Percentiles rank a stretch among this genome's conserved stretches.
Evolutionary conservation across 2,329 filamentous ascomycete species (phyloP).

Genomic region (Phyllosticta citribraziliensis): DNA sequence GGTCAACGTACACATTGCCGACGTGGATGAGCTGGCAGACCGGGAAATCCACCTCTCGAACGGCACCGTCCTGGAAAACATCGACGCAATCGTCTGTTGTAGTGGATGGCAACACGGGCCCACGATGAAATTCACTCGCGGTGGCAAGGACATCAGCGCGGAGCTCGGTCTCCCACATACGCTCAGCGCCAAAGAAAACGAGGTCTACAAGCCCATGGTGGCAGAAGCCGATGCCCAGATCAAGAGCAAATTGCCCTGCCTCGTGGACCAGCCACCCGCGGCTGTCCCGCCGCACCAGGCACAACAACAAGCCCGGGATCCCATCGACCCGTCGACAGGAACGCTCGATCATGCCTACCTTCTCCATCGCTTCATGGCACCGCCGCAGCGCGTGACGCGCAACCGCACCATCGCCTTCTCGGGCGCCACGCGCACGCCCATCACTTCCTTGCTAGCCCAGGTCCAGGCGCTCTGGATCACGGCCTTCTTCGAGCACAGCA

Average conservation of each 20-base stretch:
- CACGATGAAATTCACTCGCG: conserved; percentile 37
- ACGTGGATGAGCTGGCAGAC: conserved; percentile 40
- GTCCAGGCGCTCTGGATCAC: conserved; percentile 39
- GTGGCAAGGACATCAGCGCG: conserved; percentile 1
- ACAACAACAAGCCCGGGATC: not conserved
- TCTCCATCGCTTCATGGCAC: conserved; percentile 35
- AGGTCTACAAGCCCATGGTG: conserved; percentile 12
- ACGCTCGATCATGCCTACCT: conserved; percentile 27
- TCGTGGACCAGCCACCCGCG: conserved; percentile 18
- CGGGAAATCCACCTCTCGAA: conserved; percentile 39
- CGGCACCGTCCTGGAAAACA: conserved; percentile 21
- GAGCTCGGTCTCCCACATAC: conserved; percentile 17
- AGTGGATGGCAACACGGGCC: conserved; percentile 50
- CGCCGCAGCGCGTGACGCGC: conserved; percentile 20
- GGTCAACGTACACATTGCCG: conserved; percentile 47
- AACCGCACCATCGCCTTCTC: conserved; percentile 31
- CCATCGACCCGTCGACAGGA: conserved; percentile 1
- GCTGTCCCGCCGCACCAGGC: not conserved
- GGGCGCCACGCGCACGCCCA: conserved; percentile 28
- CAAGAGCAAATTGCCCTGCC: conserved; percentile 41
- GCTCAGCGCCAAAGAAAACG: not conserved
- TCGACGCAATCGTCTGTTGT: conserved; percentile 43
- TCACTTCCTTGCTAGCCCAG: conserved; percentile 26
- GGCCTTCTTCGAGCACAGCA: conserved; percentile 50
- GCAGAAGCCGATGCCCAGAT: conserved; percentile 42